Evolutionary conservation across 1,284 basidiomycete genomes (phyloP).

Genomic region (Fistulinella cinereoalba): DNA sequence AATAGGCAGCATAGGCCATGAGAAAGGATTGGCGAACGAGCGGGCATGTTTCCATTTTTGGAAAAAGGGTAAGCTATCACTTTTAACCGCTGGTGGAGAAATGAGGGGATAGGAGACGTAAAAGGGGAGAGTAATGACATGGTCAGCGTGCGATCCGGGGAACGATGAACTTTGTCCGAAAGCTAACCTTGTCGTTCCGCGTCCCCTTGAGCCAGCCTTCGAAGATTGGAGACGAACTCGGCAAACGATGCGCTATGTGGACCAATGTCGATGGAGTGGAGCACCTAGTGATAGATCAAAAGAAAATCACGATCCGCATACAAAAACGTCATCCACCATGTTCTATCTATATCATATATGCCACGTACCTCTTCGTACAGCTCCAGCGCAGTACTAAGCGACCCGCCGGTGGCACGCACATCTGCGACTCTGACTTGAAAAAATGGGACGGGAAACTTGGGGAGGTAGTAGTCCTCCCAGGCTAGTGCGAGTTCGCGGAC

Average conservation of each 20-base stretch:
- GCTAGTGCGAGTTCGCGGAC: slow-evolving; percentile 28
- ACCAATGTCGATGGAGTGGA: slow-evolving; percentile 18
- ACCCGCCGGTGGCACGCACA: slow-evolving; percentile 30
- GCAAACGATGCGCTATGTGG: slow-evolving; percentile 19
- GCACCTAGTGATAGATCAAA: slow-evolving; percentile 22
- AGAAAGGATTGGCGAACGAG: slow-evolving; percentile 33
- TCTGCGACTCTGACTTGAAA: slow-evolving; percentile 34
- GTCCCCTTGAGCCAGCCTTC: slow-evolving; percentile 25
- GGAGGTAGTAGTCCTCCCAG: slow-evolving; percentile 33
- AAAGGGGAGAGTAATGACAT: not conserved
- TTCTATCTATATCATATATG: too few relatives aligned
- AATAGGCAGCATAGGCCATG: slow-evolving; percentile 30
- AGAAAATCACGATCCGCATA: not conserved
- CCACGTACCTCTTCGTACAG: slow-evolving; percentile 30
- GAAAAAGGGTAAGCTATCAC: slow-evolving; percentile 27
- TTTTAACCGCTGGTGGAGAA: slow-evolving; percentile 16
- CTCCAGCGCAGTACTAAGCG: slow-evolving; percentile 30
- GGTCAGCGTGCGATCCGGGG: slow-evolving; percentile 2
- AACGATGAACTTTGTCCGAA: not conserved
- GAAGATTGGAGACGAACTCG: slow-evolving; percentile 25
- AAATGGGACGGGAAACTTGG: slow-evolving; percentile 32
- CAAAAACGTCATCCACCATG: slow-evolving; percentile 1
- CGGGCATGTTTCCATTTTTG: slow-evolving; percentile 32
- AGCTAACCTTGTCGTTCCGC: slow-evolving; percentile 28
- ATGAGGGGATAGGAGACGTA: not conserved